Conservation (phyloP, 305 asterid genomes). For the Euphrasia arctica region DNA sequence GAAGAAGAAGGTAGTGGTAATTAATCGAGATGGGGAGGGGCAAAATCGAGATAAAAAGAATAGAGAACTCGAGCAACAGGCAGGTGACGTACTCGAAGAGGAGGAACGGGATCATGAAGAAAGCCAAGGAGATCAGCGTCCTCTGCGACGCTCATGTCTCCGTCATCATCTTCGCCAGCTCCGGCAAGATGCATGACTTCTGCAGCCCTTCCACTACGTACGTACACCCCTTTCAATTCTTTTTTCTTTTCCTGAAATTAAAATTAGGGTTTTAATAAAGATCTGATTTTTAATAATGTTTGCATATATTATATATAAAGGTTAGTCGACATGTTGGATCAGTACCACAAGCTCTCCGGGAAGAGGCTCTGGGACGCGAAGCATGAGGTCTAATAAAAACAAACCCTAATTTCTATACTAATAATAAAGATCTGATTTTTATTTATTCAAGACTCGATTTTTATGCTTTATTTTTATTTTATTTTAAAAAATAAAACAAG, state of each 20-base stretch:
- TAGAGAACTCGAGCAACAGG: slow-evolving; percentile 83
- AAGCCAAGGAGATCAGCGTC: slow-evolving; percentile 87
- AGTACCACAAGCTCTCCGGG: slow-evolving; percentile 79
- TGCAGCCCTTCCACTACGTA: slow-evolving; percentile 87
- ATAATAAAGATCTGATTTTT: slow-evolving; percentile 15
- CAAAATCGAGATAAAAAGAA: slow-evolving; percentile 90
- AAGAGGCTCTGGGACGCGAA: slow-evolving; percentile 96
- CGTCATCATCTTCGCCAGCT: slow-evolving; percentile 68
- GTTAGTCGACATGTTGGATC: slow-evolving; percentile 72
- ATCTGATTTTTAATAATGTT: slow-evolving; percentile 12
- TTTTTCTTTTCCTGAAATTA: neutral
- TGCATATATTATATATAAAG: slow-evolving; percentile 31
- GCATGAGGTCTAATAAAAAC: slow-evolving; percentile 60
- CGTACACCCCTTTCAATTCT: neutral
- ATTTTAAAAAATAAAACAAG: slow-evolving; percentile 31
- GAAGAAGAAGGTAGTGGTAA: too few species aligned
- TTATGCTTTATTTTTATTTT: slow-evolving; percentile 32
- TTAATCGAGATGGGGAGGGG: slow-evolving; percentile 69
- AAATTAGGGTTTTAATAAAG: neutral
- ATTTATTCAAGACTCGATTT: slow-evolving; percentile 40
- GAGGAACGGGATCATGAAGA: slow-evolving; percentile 86
- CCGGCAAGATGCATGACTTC: slow-evolving; percentile 94
- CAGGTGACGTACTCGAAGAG: slow-evolving; percentile 89
- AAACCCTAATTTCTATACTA: slow-evolving; percentile 23
- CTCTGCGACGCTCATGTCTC: slow-evolving; percentile 90